Base-by-base conservation (phyloP, 208 protist genomes). In the Trypanosoma vivax region DNA sequence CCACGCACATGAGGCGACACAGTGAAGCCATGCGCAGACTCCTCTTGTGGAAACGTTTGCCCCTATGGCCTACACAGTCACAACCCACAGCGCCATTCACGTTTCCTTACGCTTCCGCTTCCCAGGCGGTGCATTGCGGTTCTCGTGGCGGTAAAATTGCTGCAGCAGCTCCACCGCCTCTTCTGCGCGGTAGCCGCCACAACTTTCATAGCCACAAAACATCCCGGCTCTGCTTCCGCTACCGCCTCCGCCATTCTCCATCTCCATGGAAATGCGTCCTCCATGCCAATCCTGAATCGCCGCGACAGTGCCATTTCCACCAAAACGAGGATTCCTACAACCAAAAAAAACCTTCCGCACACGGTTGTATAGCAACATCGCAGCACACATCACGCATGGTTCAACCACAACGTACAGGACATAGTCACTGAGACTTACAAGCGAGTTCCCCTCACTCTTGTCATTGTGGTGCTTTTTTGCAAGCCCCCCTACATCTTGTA, bases 321-420 rank as follows among this genome's bases (percentile, higher is more conserved):
- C 96, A 76, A 98, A 98, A 18, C 93, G 79, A 14, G 88, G 82
- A 69, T 98, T 98, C 5, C 60, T 50, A 43, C 89, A 96, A 21
- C 93, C 95, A 70, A 83, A 98, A 60, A 88, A 90, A 4, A 97
- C 86, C 34, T 74, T 61, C 2, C 45, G 40, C 3, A 98, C 62
- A 10, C 64, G 50, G 33, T 89, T 66, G 29, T 95, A 70, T 9
- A 70, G 59, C 33, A 98, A 54, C 49, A 96, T 88, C 4, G 80
- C 79, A 0, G 89, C 87, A 63, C 96, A 98, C 94, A 98, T 98
- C 10, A 98, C 79, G 52, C 96, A 98, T 14, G 96, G 96, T 48
- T 98, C 96, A 2, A 94, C 78, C 3, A 92, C 97, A 2, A 98
- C 95, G 52, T 98, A 98, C 5, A 98, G 50, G 10, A 72, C 65